Base-by-base conservation (phyloP, 495 filamentous ascomycete genomes). In the Letharia lupina region DNA sequence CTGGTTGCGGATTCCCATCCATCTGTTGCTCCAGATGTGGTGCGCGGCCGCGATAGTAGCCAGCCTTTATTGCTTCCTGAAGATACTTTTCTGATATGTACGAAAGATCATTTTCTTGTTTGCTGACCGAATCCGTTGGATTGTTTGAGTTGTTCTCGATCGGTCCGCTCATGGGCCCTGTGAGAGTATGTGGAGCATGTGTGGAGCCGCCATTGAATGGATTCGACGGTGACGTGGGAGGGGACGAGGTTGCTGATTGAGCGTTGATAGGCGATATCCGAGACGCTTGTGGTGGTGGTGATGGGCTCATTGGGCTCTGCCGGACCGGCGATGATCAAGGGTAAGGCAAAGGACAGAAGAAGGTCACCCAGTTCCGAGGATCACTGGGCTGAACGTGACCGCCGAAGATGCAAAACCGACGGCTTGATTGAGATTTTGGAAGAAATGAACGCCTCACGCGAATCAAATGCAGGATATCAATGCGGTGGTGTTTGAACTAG, bases 71-170 rank as follows among this genome's bases (percentile, higher is more conserved):
- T 23, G 80, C 70, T 35, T 64, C 73, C 10, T 28, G 23, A 28
- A 28, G 23, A 28, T 28, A 28, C 1, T 28, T 28, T 28, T 28
- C 23, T 28, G 23, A 28, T 28, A 28, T 28, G 23, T 28, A 28
- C 23, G 78, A 70, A 44, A 67, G 52, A 23, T 42, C 71, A 59
- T 72, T 73, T 65, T 75, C 75, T 65, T 84, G 82, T 77, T 89
- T 81, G 31, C 87, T 86, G 50, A 94, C 80, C 44, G 93, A 73
- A 15, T 85, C 79, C 75, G 93, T 83, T 58, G 86, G 86, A 4
- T 81, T 79, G 41, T 85, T 84, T 3, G 91, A 91, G 60, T 79
- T 86, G 70, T 91, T 87, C 79, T 92, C 83, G 16, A 96, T 86
- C 0, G 90, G 86, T 0, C 88, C 89, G 10, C 47, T 56, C 39